These are phyloP conservation scores for Tolypocladium guangdongense DNA, from an alignment of 2,329 filamentous ascomycete species.

Conservation along the genomic window DNA sequence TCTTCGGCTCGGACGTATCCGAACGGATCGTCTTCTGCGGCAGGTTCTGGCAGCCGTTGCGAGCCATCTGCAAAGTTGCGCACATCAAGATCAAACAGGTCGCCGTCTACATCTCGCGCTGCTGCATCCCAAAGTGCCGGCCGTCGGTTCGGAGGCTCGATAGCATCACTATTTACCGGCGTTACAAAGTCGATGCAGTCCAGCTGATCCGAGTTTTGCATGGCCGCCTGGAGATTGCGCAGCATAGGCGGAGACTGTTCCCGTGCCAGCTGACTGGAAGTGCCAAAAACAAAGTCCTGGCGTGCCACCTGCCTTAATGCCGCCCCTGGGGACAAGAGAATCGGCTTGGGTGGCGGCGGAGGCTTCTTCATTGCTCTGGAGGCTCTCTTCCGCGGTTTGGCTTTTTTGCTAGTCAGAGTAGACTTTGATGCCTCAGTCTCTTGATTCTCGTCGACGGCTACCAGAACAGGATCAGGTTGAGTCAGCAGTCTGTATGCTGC, in stretches of 20 bases:
- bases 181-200: slow-evolving; percentile 28
- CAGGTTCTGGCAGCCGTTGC: slow-evolving; percentile 13
- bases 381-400: slow-evolving; percentile 20
- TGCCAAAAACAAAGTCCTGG: slow-evolving; percentile 77
- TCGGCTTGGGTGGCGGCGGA: slow-evolving; percentile 27
- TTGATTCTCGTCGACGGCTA: background rate
- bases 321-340: slow-evolving; percentile 56
- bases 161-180: slow-evolving; percentile 25
- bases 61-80: slow-evolving; percentile 44
- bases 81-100: slow-evolving; percentile 51
- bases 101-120: slow-evolving; percentile 54
- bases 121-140: slow-evolving; percentile 58
- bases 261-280: slow-evolving; percentile 68
- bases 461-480: slow-evolving; percentile 18
- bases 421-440: background rate
- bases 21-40: slow-evolving; percentile 24
- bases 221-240: slow-evolving; percentile 49
- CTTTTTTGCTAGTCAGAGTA: slow-evolving; percentile 19
- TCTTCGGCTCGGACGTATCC: slow-evolving; percentile 20
- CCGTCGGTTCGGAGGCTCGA: slow-evolving; percentile 19
- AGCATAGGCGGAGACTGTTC: slow-evolving; percentile 61
- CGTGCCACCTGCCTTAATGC: slow-evolving; percentile 54
- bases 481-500: slow-evolving; percentile 45
- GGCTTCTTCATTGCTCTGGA: slow-evolving; percentile 28
- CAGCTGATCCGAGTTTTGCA: slow-evolving; percentile 44